phyloP scores from a whole-genome alignment of 306 rosid genomes.

The Glycine soja region DNA sequence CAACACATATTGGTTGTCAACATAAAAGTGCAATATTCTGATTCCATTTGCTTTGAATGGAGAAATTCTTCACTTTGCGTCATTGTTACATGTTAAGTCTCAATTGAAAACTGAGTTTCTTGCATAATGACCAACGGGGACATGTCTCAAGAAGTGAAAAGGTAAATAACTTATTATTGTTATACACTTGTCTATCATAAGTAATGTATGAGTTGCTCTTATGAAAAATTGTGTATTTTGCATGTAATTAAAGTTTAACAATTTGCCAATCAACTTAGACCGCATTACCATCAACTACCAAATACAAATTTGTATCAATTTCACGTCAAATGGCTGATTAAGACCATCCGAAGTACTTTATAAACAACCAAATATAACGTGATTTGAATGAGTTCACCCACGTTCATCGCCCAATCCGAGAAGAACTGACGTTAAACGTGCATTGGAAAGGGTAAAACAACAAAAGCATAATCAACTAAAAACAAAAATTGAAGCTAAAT shows the following conservation, averaged over 20 bases:
- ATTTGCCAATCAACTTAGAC: neutral
- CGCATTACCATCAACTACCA: constrained; percentile 9
- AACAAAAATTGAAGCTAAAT: too few relatives aligned
- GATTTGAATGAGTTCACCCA: neutral
- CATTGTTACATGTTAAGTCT: neutral
- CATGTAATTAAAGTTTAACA: too few relatives aligned
- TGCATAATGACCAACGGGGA: neutral
- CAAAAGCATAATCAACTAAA: neutral
- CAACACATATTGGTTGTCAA: neutral
- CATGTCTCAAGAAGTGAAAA: neutral
- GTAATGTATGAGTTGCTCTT: too few relatives aligned
- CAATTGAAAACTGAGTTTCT: neutral
- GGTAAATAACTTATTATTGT: too few relatives aligned
- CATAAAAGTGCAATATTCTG: neutral
- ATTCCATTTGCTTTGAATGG: neutral
- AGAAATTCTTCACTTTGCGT: neutral
- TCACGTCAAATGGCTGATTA: neutral
- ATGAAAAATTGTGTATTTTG: too few relatives aligned
- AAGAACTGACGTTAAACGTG: neutral
- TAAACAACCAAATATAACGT: neutral
- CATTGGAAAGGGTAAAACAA: neutral
- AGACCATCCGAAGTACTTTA: neutral
- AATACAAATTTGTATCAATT: neutral
- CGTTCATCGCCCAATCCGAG: neutral
- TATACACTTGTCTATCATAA: too few relatives aligned